These are phyloP conservation scores for Macadamia tetraphylla DNA, from an alignment of 164 flowering plant genomes.

Conservation along the genomic window DNA sequence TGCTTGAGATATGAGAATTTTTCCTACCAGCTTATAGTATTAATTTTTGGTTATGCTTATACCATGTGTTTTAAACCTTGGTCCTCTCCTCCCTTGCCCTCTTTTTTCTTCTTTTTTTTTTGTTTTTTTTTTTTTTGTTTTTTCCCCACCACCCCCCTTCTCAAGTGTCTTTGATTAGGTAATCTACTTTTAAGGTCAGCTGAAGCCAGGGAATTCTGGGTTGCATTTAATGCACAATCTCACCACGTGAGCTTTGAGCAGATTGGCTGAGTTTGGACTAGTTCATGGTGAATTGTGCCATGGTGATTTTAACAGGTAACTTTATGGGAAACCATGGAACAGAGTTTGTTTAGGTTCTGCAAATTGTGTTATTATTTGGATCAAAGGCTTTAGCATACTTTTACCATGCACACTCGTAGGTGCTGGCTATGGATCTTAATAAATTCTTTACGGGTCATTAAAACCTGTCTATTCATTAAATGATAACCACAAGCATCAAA, in stretches of 20 bases:
- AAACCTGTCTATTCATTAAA: background rate
- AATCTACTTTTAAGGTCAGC: conserved; percentile 25
- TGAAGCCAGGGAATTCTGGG: conserved; percentile 34
- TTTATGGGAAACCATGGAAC: conserved; percentile 5
- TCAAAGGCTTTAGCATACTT: background rate
- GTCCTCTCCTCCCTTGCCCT: conserved; percentile 10
- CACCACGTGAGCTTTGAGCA: conserved; percentile 17
- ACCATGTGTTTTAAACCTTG: conserved; percentile 6
- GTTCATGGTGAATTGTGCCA: conserved; percentile 13
- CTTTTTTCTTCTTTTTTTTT: conserved; percentile 5
- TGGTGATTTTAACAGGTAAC: conserved; percentile 34
- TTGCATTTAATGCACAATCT: conserved; percentile 16
- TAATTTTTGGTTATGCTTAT: conserved; percentile 7
- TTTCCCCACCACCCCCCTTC: background rate
- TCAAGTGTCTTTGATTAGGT: conserved; percentile 22
- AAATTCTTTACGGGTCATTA: background rate
- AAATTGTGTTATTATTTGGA: background rate
- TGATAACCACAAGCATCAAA: background rate
- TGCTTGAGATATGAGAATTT: conserved; percentile 4
- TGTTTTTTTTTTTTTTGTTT: conserved; percentile 8
- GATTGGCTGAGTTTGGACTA: conserved; percentile 20
- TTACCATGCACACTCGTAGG: background rate
- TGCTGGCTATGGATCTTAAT: background rate
- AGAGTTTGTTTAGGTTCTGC: background rate
- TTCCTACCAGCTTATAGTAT: background rate